Evolutionary conservation across 2,329 filamentous ascomycete genomes (phyloP), one percentile per base, ranked within the genome.

Genomic region (Fusarium odoratissimum): DNA sequence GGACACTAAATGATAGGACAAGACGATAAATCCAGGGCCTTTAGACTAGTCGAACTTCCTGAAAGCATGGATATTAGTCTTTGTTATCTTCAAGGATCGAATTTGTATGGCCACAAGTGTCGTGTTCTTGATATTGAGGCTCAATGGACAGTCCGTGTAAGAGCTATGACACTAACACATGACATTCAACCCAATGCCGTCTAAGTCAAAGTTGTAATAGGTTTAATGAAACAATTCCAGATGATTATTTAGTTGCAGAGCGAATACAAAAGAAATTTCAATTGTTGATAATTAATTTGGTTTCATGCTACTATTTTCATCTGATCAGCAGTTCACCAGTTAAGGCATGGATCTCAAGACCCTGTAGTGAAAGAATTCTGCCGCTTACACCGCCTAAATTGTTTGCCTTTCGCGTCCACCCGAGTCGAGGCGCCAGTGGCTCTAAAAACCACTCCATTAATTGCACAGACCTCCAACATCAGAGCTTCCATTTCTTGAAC

Each of bases 361-460:
- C 38, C 40, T 60, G 59, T n/a, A n/a, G 28, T 23, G n/a, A 35
- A 45, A 41, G 46, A 60, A 70, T 69, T 70, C 66, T 69, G 60
- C 69, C 66, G 25, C 25, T 41, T 58, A 72, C 69, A 81, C 80
- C 80, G 79, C 79, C 80, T 74, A 76, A 76, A 78, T 72, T 72
- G 30, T 69, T 71, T 65, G 44, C 40, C 61, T 56, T 49, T 48
- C 66, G 52, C 51, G 65, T 64, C 49, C 23, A 30, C n/a, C 49
- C 45, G 41, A 69, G 58, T 64, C 58, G 45, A 69, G 67, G 51
- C 42, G 45, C 21, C 58, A 31, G 35, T 40, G 28, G 37, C 64
- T 44, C 35, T 33, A 33, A 44, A 41, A 69, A 48, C 45, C 58
- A 44, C 57, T 40, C 16, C 60, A 51, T 64, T 48, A 48, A 64